Conservation (phyloP, 2,329 filamentous ascomycete species). For the Rutstroemia sp. region DNA sequence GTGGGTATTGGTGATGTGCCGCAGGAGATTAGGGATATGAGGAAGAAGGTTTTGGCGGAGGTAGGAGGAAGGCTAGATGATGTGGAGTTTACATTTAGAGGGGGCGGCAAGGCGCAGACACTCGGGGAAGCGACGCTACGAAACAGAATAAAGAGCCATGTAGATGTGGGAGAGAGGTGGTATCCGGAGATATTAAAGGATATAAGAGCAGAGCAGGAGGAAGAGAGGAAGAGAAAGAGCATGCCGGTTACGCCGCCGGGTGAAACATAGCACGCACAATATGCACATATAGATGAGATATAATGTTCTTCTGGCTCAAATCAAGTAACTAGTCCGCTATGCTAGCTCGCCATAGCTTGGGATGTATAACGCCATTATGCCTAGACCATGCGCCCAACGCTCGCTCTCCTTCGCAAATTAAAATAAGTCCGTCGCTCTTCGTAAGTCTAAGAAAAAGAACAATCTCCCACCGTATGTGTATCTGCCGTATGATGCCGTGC, state of each 20-base stretch:
- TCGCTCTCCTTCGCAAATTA: constrained; percentile 7
- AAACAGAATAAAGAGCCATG: constrained; percentile 81
- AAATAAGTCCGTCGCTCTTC: constrained; percentile 1
- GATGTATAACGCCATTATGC: constrained; percentile 10
- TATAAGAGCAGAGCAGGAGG: constrained; percentile 51
- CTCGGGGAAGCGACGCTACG: constrained; percentile 77
- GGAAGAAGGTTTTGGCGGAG: constrained; percentile 47
- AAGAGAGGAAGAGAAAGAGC: constrained; percentile 26
- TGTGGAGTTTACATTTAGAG: constrained; percentile 82
- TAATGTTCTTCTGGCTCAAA: constrained; percentile 1
- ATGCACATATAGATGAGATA: not conserved
- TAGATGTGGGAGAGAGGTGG: constrained; percentile 78
- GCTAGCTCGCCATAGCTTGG: not conserved
- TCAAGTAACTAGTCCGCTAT: constrained; percentile 1
- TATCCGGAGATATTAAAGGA: constrained; percentile 52
- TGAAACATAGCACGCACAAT: not conserved
- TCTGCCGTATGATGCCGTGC: constrained; percentile 7
- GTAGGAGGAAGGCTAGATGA: constrained; percentile 58
- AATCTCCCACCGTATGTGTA: not conserved
- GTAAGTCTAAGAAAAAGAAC: not conserved
- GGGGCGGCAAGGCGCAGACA: constrained; percentile 50
- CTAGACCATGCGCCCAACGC: constrained; percentile 23
- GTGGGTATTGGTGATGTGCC: constrained; percentile 44
- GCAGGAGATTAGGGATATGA: constrained; percentile 52
- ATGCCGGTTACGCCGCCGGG: constrained; percentile 2